These are phyloP conservation scores for Cordyceps tenuipes DNA, from an alignment of 2,329 filamentous ascomycete genomes.

Conservation along the genomic window DNA sequence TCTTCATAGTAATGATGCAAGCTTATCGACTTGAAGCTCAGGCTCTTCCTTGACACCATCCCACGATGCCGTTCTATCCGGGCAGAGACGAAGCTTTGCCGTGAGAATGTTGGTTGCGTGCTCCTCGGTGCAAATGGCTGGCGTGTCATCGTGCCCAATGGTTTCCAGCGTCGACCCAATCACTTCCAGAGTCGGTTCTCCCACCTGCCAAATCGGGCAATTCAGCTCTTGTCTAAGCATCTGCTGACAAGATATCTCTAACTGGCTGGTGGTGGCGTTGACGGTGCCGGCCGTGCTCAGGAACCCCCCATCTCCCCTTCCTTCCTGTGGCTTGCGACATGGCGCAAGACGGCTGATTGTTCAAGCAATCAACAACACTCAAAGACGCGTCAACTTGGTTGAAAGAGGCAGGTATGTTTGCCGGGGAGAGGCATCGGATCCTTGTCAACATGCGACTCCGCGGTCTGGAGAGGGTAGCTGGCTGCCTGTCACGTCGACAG, in stretches of 20 bases:
- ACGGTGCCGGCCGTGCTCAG: background rate
- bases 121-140: background rate
- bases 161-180: background rate
- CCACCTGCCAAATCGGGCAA: constrained; percentile 4
- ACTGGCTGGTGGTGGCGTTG: background rate
- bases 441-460: background rate
- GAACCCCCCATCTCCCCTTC: background rate
- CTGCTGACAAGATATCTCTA: constrained; percentile 2
- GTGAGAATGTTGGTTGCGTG: background rate
- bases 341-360: background rate
- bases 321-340: background rate
- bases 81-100: background rate
- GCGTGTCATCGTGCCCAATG: background rate
- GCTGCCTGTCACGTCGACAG: background rate
- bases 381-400: background rate
- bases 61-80: constrained; percentile 2
- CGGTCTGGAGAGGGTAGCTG: background rate
- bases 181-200: background rate
- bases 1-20: background rate
- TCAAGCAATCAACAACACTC: no score
- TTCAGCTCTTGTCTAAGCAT: background rate
- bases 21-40: background rate
- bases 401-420: constrained; percentile 1
- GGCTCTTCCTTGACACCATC: background rate
- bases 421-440: background rate